phyloP scores from a whole-genome alignment of 768 basidiomycete genomes.

The Tricholoma hemisulphureum region DNA sequence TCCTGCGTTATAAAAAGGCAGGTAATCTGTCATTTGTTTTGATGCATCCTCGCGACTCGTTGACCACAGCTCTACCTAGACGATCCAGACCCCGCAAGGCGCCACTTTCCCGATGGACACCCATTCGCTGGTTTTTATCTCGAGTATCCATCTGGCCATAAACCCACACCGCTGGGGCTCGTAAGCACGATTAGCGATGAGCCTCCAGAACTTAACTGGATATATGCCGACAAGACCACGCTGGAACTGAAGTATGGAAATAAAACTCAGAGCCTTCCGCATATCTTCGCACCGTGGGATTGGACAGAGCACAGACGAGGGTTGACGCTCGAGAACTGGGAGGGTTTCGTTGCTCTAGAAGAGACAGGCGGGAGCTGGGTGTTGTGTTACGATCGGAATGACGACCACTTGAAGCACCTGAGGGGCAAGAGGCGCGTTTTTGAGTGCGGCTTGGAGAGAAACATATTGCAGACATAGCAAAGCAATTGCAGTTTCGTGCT shows the following conservation, averaged over 20 bases:
- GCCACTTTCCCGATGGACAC: slow-evolving; percentile 25
- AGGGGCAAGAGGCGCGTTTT: slow-evolving; percentile 17
- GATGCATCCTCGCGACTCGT: not conserved
- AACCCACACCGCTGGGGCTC: slow-evolving; percentile 20
- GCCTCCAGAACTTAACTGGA: slow-evolving; percentile 34
- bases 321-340: slow-evolving; percentile 24
- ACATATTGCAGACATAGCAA: not conserved
- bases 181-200: slow-evolving; percentile 31
- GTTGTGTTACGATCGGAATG: slow-evolving; percentile 23
- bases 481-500: too few relatives aligned
- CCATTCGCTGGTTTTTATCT: slow-evolving; percentile 32
- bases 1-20: slow-evolving; percentile 27
- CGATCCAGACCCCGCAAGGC: slow-evolving; percentile 22
- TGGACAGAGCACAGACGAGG: slow-evolving; percentile 26
- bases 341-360: slow-evolving; percentile 28
- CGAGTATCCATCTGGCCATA: slow-evolving; percentile 27
- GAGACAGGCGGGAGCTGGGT: slow-evolving; percentile 21
- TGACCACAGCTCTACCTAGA: slow-evolving; percentile 27
- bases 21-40: not conserved
- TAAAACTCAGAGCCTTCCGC: slow-evolving; percentile 25
- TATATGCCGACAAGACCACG: slow-evolving; percentile 26
- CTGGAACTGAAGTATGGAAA: slow-evolving; percentile 29
- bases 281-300: slow-evolving; percentile 30
- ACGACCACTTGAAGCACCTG: slow-evolving; percentile 19
- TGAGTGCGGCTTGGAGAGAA: slow-evolving; percentile 17